Percentiles rank a stretch among this genome's conserved stretches.
These are phyloP conservation scores for Diaporthe sp. DNA, from an alignment of 2,329 filamentous ascomycete species.

Conservation along the genomic window DNA sequence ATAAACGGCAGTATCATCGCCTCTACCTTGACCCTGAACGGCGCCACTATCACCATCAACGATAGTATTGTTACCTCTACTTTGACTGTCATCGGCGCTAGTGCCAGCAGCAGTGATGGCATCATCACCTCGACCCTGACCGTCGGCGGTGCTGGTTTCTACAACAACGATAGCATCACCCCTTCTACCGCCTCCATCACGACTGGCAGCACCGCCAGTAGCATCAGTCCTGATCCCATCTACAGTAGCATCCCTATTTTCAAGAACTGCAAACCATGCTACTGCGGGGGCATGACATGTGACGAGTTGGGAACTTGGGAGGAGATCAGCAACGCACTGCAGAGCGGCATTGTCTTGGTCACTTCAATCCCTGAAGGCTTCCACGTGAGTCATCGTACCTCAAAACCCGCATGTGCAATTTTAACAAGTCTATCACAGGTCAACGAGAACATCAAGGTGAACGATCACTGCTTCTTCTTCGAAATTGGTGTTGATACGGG, in stretches of 20 bases:
- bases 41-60: no score
- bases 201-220: no score
- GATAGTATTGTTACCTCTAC: no score
- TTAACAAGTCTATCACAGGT: not conserved
- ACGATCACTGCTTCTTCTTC: not conserved
- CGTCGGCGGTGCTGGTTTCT: no score
- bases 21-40: not conserved
- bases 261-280: not conserved
- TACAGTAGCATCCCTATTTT: no score
- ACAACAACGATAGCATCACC: no score
- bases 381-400: not conserved
- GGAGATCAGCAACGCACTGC: no score
- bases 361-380: not conserved
- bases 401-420: not conserved
- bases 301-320: not conserved
- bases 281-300: not conserved
- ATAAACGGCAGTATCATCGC: no score
- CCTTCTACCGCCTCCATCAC: not conserved
- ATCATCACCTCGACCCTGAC: no score
- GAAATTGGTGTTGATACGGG: not conserved
- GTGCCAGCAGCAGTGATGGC: no score
- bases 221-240: no score
- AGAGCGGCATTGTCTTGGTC: not conserved
- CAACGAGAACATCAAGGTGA: not conserved
- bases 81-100: no score